Evolutionary conservation across 805 yeast species (phyloP).

Genomic region (Pichia kluyveri): DNA sequence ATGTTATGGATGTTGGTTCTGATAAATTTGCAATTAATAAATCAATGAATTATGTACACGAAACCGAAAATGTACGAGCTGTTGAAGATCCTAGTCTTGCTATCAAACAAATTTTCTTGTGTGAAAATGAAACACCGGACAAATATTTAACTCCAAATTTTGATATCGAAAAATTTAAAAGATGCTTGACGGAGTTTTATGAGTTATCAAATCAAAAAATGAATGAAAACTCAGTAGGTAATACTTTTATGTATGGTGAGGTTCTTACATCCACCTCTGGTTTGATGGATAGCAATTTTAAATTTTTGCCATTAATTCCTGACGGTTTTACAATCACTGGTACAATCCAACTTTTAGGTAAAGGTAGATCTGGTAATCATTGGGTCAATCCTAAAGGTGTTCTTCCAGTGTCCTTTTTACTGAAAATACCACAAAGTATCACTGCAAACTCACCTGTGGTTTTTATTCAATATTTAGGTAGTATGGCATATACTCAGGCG

Average conservation of each 20-base stretch:
- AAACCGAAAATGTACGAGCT: slow-evolving; percentile 24
- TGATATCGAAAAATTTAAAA: slow-evolving; percentile 49
- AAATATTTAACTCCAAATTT: slow-evolving; percentile 61
- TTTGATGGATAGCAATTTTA: slow-evolving; percentile 64
- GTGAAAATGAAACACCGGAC: slow-evolving; percentile 35
- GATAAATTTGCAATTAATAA: slow-evolving; percentile 49
- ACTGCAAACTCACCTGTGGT: slow-evolving; percentile 47
- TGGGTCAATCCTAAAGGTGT: slow-evolving; percentile 97
- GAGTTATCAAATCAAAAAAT: slow-evolving; percentile 11
- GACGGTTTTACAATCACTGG: slow-evolving; percentile 66
- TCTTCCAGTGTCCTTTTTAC: slow-evolving; percentile 66
- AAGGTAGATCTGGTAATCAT: slow-evolving; percentile 90
- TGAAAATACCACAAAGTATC: slow-evolving; percentile 45
- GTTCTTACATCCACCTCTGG: slow-evolving; percentile 84
- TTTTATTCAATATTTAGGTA: slow-evolving; percentile 76
- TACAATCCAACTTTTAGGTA: slow-evolving; percentile 78
- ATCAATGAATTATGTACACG: slow-evolving; percentile 23
- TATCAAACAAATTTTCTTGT: slow-evolving; percentile 46
- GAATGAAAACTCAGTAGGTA: slow-evolving; percentile 40
- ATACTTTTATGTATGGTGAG: slow-evolving; percentile 67
- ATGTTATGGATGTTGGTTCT: slow-evolving; percentile 39
- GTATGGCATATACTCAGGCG: slow-evolving; percentile 78
- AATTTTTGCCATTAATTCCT: slow-evolving; percentile 51
- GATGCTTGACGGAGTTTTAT: slow-evolving; percentile 29
- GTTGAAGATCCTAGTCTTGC: slow-evolving; percentile 48